Conservation (phyloP, 108 stramenopile species). For the Skeletonema costatum region DNA sequence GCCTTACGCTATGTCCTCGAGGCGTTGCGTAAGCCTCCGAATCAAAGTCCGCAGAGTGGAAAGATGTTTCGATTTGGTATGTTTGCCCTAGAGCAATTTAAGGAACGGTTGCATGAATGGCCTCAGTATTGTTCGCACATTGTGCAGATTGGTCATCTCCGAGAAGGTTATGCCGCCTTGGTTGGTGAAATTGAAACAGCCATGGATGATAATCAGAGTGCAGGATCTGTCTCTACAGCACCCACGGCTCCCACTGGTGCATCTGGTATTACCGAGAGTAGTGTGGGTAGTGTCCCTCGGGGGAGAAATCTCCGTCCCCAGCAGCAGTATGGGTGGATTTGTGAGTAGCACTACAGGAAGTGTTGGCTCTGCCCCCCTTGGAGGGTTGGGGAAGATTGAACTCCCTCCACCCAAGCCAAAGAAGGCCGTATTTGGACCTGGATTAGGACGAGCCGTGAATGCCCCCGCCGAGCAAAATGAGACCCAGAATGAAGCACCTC, state of each 20-base stretch:
- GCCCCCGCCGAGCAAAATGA: slow-evolving; percentile 28
- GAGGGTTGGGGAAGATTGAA: slow-evolving; percentile 26
- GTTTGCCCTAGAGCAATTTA: slow-evolving; percentile 98
- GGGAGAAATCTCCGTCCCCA: slow-evolving; percentile 45
- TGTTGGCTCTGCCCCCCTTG: slow-evolving; percentile 12
- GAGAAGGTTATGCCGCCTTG: slow-evolving; percentile 81
- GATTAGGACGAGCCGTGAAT: slow-evolving; percentile 84
- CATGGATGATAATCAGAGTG: slow-evolving; percentile 65
- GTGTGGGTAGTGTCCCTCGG: slow-evolving; percentile 32
- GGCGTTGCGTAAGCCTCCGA: slow-evolving; percentile 93
- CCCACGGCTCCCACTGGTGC: slow-evolving; percentile 27
- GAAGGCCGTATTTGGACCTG: slow-evolving; percentile 83
- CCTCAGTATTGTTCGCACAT: slow-evolving; percentile 99
- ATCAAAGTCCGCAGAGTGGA: slow-evolving; percentile 71
- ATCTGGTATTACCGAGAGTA: slow-evolving; percentile 21
- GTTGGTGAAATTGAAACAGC: slow-evolving; percentile 90
- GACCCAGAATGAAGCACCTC: slow-evolving; percentile 80
- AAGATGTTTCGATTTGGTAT: slow-evolving; percentile 99
- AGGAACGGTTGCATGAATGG: slow-evolving; percentile 96
- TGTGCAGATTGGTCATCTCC: slow-evolving; percentile 96
- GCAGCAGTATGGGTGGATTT: slow-evolving; percentile 18
- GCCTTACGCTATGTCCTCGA: slow-evolving; percentile 98
- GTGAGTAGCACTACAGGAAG: slow-evolving; percentile 16
- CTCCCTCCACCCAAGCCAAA: slow-evolving; percentile 41
- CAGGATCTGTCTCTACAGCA: slow-evolving; percentile 32